A percentile compares a stretch with the other conserved stretches of the same genome.
Conservation (phyloP, 73 alveolate genomes). For the Effrenium voratum region DNA sequence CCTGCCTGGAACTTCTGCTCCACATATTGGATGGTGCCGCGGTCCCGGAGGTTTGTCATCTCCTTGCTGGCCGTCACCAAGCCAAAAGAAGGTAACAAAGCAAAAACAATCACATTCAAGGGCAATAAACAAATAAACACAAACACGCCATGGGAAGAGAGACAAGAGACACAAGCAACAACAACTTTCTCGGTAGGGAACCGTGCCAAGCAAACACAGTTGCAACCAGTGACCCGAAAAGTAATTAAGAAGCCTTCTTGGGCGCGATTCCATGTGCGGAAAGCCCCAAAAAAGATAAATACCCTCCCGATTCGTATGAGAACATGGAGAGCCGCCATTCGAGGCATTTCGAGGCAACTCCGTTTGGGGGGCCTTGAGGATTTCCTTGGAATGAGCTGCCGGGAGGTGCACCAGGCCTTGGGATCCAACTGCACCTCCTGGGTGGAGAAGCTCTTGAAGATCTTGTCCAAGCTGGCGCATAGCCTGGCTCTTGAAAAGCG, state of each 20-base stretch:
- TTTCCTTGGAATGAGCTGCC: too few species aligned
- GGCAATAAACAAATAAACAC: background rate
- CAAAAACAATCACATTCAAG: background rate
- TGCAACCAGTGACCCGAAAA: too few species aligned
- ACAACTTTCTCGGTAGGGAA: background rate
- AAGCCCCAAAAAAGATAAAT: too few species aligned
- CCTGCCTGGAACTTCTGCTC: slow-evolving; percentile 88
- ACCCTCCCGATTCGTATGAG: too few species aligned
- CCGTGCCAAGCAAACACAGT: background rate
- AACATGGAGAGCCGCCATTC: too few species aligned
- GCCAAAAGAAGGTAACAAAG: background rate
- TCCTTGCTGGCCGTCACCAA: background rate
- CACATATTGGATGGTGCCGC: slow-evolving; percentile 62
- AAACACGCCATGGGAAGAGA: background rate
- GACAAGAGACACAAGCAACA: background rate
- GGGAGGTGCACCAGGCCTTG: too few species aligned
- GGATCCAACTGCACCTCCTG: slow-evolving; percentile 88
- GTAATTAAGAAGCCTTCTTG: too few species aligned
- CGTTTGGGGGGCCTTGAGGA: too few species aligned
- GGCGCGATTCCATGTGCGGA: too few species aligned
- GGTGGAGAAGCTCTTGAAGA: slow-evolving; percentile 79
- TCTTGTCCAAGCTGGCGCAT: slow-evolving; percentile 93
- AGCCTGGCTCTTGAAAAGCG: background rate
- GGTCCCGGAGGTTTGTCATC: slow-evolving; percentile 81
- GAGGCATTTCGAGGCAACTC: too few species aligned